Conservation (phyloP, 2,329 filamentous ascomycete genomes). For the Apiospora kogelbergensis region DNA sequence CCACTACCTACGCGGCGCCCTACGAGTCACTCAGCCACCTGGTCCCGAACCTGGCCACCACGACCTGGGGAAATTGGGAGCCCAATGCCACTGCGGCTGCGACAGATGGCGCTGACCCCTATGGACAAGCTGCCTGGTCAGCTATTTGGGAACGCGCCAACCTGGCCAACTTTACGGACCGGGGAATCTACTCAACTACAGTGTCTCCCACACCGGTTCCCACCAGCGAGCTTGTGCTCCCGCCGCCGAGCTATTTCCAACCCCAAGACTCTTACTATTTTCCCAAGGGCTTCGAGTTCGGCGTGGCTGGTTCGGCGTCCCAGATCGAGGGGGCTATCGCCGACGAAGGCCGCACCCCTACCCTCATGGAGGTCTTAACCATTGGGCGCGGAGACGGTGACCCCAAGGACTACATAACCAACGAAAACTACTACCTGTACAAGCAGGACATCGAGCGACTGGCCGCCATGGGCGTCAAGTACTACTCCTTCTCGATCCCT, state of each 20-base stretch:
- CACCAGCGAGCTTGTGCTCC: constrained; percentile 53
- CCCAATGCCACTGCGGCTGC: constrained; percentile 32
- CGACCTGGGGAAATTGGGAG: constrained; percentile 42
- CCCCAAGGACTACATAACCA: constrained; percentile 35
- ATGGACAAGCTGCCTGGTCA: constrained; percentile 39
- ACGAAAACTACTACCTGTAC: constrained; percentile 55
- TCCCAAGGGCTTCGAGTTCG: constrained; percentile 45
- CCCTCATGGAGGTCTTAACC: constrained; percentile 42
- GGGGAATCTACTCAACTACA: constrained; percentile 40
- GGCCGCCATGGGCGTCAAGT: constrained; percentile 49
- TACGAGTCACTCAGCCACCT: constrained; percentile 34
- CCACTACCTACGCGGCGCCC: constrained; percentile 34
- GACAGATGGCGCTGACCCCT: constrained; percentile 34
- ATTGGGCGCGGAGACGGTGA: constrained; percentile 16
- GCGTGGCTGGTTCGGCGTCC: constrained; percentile 48
- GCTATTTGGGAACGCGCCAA: constrained; percentile 34
- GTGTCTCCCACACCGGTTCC: constrained; percentile 55
- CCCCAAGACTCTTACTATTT: constrained; percentile 50
- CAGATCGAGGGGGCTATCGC: constrained; percentile 47
- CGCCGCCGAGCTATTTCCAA: constrained; percentile 50
- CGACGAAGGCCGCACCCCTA: constrained; percentile 42
- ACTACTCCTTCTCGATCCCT: constrained; percentile 52
- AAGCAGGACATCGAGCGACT: constrained; percentile 56
- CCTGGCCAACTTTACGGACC: constrained; percentile 33
- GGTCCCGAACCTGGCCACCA: constrained; percentile 35